Conservation (phyloP, 129 eudicot species). For the Artemisia argyi region DNA sequence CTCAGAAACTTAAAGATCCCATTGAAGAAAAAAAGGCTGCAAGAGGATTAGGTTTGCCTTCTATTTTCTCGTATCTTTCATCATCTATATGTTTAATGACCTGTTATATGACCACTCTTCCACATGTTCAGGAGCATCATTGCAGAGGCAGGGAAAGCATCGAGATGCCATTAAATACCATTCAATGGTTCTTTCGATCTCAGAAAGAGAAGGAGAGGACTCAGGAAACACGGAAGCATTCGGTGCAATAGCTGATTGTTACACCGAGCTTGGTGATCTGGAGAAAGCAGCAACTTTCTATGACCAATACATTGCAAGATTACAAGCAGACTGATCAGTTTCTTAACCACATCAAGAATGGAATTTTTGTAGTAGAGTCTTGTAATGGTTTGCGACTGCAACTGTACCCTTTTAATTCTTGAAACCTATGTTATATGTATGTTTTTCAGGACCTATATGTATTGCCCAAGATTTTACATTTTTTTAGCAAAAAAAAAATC, state of each 20-base stretch:
- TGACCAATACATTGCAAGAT: conserved; percentile 84
- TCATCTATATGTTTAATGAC: not conserved
- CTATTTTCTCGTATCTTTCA: not conserved
- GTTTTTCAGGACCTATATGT: not conserved
- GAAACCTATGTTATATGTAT: not conserved
- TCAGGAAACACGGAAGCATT: conserved; percentile 94
- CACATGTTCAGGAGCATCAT: conserved; percentile 70
- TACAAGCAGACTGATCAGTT: conserved; percentile 58
- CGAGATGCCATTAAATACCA: conserved; percentile 89
- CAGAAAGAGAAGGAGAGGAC: conserved; percentile 79
- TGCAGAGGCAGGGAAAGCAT: conserved; percentile 92
- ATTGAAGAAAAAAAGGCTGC: conserved; percentile 96
- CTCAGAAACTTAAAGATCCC: conserved; percentile 74
- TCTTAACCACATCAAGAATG: not conserved
- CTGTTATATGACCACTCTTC: not conserved
- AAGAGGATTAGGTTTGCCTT: conserved; percentile 80
- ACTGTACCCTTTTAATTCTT: not conserved
- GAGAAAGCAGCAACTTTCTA: conserved; percentile 86
- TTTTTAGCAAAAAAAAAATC: not conserved
- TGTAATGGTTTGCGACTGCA: conserved; percentile 6
- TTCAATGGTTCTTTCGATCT: conserved; percentile 73
- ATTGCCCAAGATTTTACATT: not conserved
- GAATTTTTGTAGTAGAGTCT: conserved; percentile 22
- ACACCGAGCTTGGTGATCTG: conserved; percentile 91
- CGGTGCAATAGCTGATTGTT: conserved; percentile 99